Evolutionary conservation across 441 rosid genomes (phyloP).

Genomic region (Kokia cookei): DNA sequence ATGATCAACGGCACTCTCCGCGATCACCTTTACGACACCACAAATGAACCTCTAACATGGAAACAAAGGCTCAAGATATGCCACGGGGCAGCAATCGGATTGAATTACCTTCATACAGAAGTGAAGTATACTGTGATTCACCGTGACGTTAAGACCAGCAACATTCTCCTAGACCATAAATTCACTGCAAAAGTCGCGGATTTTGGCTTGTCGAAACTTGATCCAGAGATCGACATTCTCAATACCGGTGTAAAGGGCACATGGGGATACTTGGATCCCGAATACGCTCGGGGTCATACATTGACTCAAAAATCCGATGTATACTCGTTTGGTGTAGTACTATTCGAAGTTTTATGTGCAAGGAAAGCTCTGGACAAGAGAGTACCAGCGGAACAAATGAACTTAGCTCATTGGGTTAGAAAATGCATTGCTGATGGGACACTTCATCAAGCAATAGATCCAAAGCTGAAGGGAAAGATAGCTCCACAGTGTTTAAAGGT

Average conservation of each 20-base stretch:
- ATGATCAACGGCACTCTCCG: slow-evolving; percentile 25
- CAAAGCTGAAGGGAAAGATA: neutral
- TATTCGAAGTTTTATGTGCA: neutral
- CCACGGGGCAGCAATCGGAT: slow-evolving; percentile 14
- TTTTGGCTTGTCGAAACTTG: slow-evolving; percentile 1
- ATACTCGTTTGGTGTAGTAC: neutral
- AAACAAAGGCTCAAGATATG: slow-evolving; percentile 28
- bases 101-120: slow-evolving; percentile 6
- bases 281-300: neutral
- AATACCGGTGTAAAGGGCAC: neutral
- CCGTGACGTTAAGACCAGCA: neutral
- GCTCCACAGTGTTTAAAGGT: neutral
- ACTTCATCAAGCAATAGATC: neutral
- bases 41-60: slow-evolving; percentile 23
- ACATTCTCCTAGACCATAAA: neutral
- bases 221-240: neutral
- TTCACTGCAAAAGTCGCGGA: neutral
- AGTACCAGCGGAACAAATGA: neutral
- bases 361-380: neutral
- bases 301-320: neutral
- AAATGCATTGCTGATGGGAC: slow-evolving; percentile 3
- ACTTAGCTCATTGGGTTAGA: neutral
- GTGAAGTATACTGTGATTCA: neutral
- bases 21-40: slow-evolving; percentile 22
- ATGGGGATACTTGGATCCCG: slow-evolving; percentile 3